Conservation (phyloP, 176 grass and related monocot species). For the Tillandsia leiboldiana region DNA sequence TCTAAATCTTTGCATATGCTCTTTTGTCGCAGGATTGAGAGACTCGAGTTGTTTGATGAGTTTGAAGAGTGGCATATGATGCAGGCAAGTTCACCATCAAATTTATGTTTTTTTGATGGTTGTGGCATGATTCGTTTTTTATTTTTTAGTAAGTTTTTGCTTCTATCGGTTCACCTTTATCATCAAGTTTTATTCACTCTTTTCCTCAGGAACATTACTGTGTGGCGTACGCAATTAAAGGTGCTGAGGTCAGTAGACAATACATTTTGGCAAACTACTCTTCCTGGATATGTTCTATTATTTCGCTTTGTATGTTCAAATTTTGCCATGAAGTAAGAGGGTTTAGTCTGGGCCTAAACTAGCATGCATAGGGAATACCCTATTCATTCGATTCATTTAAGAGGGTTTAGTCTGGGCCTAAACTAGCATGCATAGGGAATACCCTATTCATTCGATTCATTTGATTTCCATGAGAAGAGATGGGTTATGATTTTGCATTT, state of each 20-base stretch:
- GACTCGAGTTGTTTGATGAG: constrained; percentile 87
- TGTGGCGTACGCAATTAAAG: constrained; percentile 77
- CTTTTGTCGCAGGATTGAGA: constrained; percentile 58
- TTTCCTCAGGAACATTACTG: constrained; percentile 87
- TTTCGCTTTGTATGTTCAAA: no score
- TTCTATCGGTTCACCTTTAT: background rate
- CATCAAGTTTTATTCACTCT: constrained; percentile 9
- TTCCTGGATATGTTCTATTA: no score
- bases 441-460: no score
- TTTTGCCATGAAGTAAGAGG: no score
- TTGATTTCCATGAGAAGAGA: no score
- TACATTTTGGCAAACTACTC: no score
- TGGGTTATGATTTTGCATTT: no score
- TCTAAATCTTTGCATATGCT: background rate
- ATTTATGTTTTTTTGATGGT: background rate
- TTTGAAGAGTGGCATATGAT: constrained; percentile 99
- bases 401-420: no score
- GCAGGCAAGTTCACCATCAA: constrained; percentile 58
- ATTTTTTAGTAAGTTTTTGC: background rate
- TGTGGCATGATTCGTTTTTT: background rate
- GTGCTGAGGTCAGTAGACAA: constrained; percentile 38
- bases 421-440: no score
- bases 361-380: no score
- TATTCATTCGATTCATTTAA: no score
- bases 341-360: no score